A percentile compares a stretch with the other conserved stretches of the same genome.
These are phyloP conservation scores for Paxillus rubicundulus DNA, from an alignment of 768 basidiomycete species.

Conservation along the genomic window DNA sequence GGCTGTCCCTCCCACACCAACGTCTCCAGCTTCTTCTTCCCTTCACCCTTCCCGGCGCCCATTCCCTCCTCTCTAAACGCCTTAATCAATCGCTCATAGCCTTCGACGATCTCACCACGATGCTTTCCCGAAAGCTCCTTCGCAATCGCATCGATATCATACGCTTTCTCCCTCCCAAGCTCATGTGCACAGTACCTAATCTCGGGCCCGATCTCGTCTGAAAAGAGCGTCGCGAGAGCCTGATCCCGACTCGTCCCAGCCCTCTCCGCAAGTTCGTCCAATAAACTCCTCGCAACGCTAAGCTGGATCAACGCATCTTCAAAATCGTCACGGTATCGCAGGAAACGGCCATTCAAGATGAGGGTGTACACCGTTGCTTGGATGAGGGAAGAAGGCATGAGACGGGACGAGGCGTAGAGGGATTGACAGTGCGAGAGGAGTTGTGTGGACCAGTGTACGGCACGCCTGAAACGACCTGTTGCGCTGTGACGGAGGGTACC, in stretches of 20 bases:
- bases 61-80: slow-evolving; percentile 46
- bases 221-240: slow-evolving; percentile 79
- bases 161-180: slow-evolving; percentile 71
- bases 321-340: slow-evolving; percentile 73
- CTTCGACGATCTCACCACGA: slow-evolving; percentile 59
- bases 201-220: slow-evolving; percentile 87
- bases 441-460: slow-evolving; percentile 75
- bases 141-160: slow-evolving; percentile 78
- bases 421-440: slow-evolving; percentile 71
- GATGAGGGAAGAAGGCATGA: slow-evolving; percentile 57
- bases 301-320: slow-evolving; percentile 74
- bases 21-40: slow-evolving; percentile 54
- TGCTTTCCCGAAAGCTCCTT: slow-evolving; percentile 57
- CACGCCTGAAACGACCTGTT: slow-evolving; percentile 77
- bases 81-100: slow-evolving; percentile 53
- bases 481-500: slow-evolving; percentile 66
- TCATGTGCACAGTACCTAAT: slow-evolving; percentile 93
- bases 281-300: slow-evolving; percentile 69
- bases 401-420: slow-evolving; percentile 49
- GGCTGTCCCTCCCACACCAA: slow-evolving; percentile 79
- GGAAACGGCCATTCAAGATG: slow-evolving; percentile 77
- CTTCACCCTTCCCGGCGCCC: slow-evolving; percentile 35
- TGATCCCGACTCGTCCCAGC: slow-evolving; percentile 80
- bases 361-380: slow-evolving; percentile 79
- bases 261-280: slow-evolving; percentile 61